Percentiles rank a stretch among this genome's conserved stretches.
Evolutionary conservation across 768 basidiomycete species (phyloP).

Genomic region (Dacryopinax primogenitus): DNA sequence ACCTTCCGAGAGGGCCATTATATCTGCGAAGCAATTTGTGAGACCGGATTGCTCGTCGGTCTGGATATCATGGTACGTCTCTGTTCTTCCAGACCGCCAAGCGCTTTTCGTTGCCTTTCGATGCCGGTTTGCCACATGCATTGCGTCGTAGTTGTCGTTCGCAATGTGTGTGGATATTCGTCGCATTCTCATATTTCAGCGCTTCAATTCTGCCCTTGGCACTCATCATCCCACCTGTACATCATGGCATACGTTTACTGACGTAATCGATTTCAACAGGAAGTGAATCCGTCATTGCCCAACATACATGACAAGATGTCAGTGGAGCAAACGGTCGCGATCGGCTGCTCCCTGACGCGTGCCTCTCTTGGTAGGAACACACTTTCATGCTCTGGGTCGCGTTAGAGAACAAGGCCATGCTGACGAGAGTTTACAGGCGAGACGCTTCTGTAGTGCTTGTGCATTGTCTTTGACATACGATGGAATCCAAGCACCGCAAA

Average conservation of each 20-base stretch:
- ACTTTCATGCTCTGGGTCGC: not conserved
- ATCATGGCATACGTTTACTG: too few relatives aligned
- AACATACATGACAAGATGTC: slow-evolving; percentile 44
- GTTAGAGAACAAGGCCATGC: not conserved
- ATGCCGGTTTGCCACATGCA: too few relatives aligned
- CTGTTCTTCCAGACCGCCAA: too few relatives aligned
- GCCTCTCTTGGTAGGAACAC: slow-evolving; percentile 57
- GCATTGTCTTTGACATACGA: too few relatives aligned
- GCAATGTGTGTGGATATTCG: too few relatives aligned
- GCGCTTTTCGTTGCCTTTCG: too few relatives aligned
- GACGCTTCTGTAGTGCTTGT: slow-evolving; percentile 22
- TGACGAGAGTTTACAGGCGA: slow-evolving; percentile 16
- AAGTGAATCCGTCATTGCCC: slow-evolving; percentile 85
- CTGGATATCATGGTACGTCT: slow-evolving; percentile 82
- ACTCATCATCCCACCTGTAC: too few relatives aligned
- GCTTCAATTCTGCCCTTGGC: too few relatives aligned
- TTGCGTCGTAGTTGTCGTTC: too few relatives aligned
- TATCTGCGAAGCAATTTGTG: slow-evolving; percentile 82
- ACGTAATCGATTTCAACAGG: slow-evolving; percentile 33
- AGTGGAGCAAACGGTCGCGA: slow-evolving; percentile 76
- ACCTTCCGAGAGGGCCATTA: slow-evolving; percentile 98
- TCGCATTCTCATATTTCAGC: too few relatives aligned
- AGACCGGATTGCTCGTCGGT: slow-evolving; percentile 84
- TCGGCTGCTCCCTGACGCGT: slow-evolving; percentile 76
- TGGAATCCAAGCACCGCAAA: too few relatives aligned